Evolutionary conservation across 2,329 filamentous ascomycete genomes (phyloP).

Genomic region (Aspergillus tanneri): DNA sequence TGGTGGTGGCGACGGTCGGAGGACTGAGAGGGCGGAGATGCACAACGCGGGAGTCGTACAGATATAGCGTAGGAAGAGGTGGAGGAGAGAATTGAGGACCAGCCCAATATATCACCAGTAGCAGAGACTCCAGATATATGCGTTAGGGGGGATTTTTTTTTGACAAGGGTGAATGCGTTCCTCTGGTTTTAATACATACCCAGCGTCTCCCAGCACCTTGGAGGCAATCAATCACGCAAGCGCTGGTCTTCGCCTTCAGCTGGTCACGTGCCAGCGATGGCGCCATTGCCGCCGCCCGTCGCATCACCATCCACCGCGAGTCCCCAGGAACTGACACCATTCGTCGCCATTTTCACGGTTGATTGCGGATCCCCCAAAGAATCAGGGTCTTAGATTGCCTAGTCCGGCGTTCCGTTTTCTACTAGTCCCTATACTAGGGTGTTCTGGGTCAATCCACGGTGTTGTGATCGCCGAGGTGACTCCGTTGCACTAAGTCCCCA

Average conservation of each 20-base stretch:
- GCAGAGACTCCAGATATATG: not conserved
- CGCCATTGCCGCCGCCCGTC: constrained; percentile 18
- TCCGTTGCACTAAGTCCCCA: not conserved
- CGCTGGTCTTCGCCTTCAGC: constrained; percentile 15
- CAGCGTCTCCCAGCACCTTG: too few relatives aligned
- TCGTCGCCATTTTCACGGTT: constrained; percentile 13
- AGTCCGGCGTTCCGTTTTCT: not conserved
- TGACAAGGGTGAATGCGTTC: too few relatives aligned
- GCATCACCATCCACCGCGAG: constrained; percentile 10
- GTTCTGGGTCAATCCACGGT: too few relatives aligned
- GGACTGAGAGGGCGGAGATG: not conserved
- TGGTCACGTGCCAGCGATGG: constrained; percentile 23
- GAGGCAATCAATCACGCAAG: constrained; percentile 21
- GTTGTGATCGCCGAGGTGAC: not conserved
- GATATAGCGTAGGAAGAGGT: too few relatives aligned
- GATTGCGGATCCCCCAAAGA: constrained; percentile 18
- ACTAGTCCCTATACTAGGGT: not conserved
- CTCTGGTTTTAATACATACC: too few relatives aligned
- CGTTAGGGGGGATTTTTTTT: not conserved
- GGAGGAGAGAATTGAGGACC: not conserved
- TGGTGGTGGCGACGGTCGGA: not conserved
- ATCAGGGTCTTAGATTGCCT: not conserved
- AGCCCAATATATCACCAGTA: not conserved
- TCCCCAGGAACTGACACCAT: constrained; percentile 12
- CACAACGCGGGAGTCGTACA: not conserved